Evolutionary conservation across 495 filamentous ascomycete species (phyloP), one percentile per base, ranked within the genome.

Genomic region (Lindgomyces ingoldianus): DNA sequence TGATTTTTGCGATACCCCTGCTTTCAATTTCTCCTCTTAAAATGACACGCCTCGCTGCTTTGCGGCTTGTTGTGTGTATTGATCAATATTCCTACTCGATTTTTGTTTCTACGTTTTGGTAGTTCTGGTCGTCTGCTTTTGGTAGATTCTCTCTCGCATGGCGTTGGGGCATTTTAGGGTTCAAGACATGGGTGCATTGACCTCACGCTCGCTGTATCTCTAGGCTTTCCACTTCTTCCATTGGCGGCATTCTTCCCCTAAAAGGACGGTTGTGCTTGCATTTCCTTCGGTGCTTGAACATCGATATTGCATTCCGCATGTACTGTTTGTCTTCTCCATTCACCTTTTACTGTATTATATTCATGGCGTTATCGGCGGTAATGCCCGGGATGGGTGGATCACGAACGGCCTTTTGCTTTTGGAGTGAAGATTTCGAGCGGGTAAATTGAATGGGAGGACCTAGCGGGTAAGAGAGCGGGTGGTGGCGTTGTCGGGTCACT

Each of bases 161-260:
- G 67, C 62, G 67, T 62, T 65, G 61, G 67, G 60, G 60, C 12
- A 10, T 57, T 53, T 29, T 42, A n/a, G 19, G 9, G 22, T 60
- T 64, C 10, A 47, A 33, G 26, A 29, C 54, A 44, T 57, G 45
- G 50, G 29, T 24, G 53, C 11, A 33, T 61, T 21, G 45, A 50
- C 41, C 53, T 42, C 41, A 59, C 57, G 67, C 61, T 65, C 61
- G 62, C 39, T 69, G 62, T 64, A 64, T 62, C 55, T 26, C 29
- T 59, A 64, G 12, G 25, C 24, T 47, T 22, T 60, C 18, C 49
- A 48, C 27, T 60, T 25, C 39, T 55, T 63, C 29, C 12, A 3
- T 16, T 60, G 57, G 63, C 44, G 63, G 57, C 49, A 46, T 44
- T 46, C 22, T 45, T 58, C 26, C 24, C 25, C 33, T 39, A 21